Percentiles rank a stretch among this genome's conserved stretches.
phyloP scores from a whole-genome alignment of 352 stramenopile genomes.

The Pelagophyceae sp. region DNA sequence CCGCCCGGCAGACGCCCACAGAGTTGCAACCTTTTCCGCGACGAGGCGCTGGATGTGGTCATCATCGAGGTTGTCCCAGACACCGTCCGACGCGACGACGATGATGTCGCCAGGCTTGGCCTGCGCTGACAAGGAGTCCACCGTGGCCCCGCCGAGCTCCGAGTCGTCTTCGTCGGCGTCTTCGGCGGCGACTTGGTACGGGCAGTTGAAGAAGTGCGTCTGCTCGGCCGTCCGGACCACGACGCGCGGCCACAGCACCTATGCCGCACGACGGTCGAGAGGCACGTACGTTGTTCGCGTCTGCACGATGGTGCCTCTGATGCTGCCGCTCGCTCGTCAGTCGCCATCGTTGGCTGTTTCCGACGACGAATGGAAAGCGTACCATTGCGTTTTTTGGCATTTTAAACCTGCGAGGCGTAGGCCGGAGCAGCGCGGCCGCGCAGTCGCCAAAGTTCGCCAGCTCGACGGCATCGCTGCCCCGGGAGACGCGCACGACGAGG shows the following conservation, averaged over 20 bases:
- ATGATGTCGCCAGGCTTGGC: slow-evolving; percentile 63
- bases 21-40: not conserved
- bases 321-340: too few relatives aligned
- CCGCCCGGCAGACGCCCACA: slow-evolving; percentile 10
- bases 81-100: slow-evolving; percentile 60
- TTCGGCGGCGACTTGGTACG: slow-evolving; percentile 45
- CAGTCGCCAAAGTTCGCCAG: slow-evolving; percentile 65
- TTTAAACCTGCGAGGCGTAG: not conserved
- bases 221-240: slow-evolving; percentile 63
- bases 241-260: not conserved
- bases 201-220: slow-evolving; percentile 71
- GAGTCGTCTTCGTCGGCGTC: slow-evolving; percentile 17
- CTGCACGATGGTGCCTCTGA: too few relatives aligned
- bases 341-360: too few relatives aligned
- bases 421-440: slow-evolving; percentile 23
- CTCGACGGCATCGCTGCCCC: slow-evolving; percentile 47
- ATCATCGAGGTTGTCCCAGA: slow-evolving; percentile 62
- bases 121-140: slow-evolving; percentile 53
- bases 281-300: too few relatives aligned
- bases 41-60: not conserved
- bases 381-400: too few relatives aligned
- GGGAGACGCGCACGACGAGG: slow-evolving; percentile 51
- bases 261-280: too few relatives aligned
- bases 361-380: too few relatives aligned
- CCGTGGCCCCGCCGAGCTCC: slow-evolving; percentile 44